phyloP scores from a whole-genome alignment of 331 rosid genomes.

The Erythrophleum ivorense region DNA sequence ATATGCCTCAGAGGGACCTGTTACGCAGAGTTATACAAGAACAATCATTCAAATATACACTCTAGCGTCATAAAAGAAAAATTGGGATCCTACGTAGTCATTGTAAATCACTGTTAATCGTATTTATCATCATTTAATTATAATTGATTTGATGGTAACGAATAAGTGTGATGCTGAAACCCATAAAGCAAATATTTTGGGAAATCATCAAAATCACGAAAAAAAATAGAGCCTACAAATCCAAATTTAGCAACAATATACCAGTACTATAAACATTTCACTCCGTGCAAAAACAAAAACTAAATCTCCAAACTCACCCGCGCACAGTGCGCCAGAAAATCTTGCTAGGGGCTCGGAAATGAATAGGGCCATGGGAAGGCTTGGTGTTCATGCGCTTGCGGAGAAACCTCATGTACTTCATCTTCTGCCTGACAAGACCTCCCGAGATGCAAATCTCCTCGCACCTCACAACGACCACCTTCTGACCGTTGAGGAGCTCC shows the following conservation, averaged over 20 bases:
- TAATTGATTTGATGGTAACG: background rate
- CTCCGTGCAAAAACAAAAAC: background rate
- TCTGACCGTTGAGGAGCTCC: conserved; percentile 77
- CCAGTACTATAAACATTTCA: background rate
- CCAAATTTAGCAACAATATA: background rate
- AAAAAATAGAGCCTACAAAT: background rate
- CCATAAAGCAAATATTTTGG: background rate
- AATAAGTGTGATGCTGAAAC: background rate
- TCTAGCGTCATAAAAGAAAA: background rate
- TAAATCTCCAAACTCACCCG: conserved; percentile 45
- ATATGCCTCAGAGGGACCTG: background rate
- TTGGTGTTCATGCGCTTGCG: conserved; percentile 85
- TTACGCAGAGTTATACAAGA: background rate
- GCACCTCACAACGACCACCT: conserved; percentile 63
- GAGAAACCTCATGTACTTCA: conserved; percentile 78
- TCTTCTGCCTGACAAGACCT: conserved; percentile 75
- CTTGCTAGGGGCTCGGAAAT: conserved; percentile 79
- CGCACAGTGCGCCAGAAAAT: conserved; percentile 85
- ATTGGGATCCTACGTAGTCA: background rate
- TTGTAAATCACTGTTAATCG: background rate
- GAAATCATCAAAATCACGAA: background rate
- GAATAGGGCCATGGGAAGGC: conserved; percentile 88
- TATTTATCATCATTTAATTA: background rate
- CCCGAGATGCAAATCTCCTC: conserved; percentile 77
- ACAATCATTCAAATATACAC: background rate